Evolutionary conservation across 2,329 filamentous ascomycete species (phyloP), one percentile per base, ranked within the genome.

Genomic region (Epichloe amarillans): DNA sequence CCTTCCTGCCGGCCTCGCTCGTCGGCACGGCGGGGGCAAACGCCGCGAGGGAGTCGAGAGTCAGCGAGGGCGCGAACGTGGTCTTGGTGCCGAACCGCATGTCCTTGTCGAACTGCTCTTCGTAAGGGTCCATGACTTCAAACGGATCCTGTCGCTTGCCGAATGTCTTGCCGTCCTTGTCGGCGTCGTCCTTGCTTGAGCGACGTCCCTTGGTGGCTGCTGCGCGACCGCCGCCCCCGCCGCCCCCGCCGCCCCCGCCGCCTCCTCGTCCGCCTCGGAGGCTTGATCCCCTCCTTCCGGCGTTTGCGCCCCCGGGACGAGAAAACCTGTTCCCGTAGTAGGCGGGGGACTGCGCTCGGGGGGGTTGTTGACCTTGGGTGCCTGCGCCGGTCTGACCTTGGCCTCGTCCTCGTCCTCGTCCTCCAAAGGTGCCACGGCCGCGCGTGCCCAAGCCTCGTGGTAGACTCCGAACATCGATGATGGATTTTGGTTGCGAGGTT

Each of bases 381-480:
- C 19, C 42, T 4, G 48, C 39, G 6, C 52, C 52, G 44, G 51
- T 49, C 44, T 51, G 47, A 38, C 54, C 30, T 15, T 51, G 47
- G 40, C 54, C 30, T 15, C 47, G 44, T 19, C 46, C 36, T 35
- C 60, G 53, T 4, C 58, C 58, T 35, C 60, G 53, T 4, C 58
- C 58, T 12, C 56, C 52, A 15, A 59, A 52, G 12, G 60, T 59
- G n/a, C 61, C 62, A 42, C 59, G 56, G 19, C 61, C 58, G 19
- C 62, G 56, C 17, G 59, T 46, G 3, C 60, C 58, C 21, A 50
- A 33, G 19, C 65, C 63, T 37, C 61, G 54, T 6, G 66, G 68
- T 12, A 72, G 58, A 51, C 59, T 70, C 51, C 60, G 64, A 50
- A 72, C 57, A 50, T 70, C 68, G 45, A 74, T 61, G 15, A 72